Percentiles rank a stretch among this genome's conserved stretches.
These are phyloP conservation scores for Claviceps arundinis DNA, from an alignment of 2,329 filamentous ascomycete genomes.

Conservation along the genomic window DNA sequence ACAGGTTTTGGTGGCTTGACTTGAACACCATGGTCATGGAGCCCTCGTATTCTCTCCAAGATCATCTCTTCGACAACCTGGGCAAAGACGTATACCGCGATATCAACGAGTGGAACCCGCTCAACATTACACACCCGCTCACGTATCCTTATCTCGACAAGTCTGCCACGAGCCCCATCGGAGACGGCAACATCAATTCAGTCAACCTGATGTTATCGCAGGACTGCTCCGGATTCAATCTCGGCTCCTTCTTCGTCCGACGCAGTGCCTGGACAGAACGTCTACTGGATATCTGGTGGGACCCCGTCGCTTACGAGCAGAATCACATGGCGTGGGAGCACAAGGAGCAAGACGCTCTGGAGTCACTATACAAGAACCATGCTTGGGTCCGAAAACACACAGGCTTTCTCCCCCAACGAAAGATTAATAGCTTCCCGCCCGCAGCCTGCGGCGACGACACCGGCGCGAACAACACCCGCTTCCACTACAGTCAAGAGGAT, in stretches of 20 bases:
- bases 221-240: conserved; percentile 90
- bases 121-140: conserved; percentile 82
- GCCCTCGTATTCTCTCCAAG: conserved; percentile 75
- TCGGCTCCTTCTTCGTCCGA: conserved; percentile 86
- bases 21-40: conserved; percentile 98
- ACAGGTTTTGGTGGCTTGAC: conserved; percentile 99
- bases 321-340: conserved; percentile 99
- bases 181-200: conserved; percentile 64
- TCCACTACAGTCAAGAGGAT: conserved; percentile 78
- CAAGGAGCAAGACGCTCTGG: conserved; percentile 92
- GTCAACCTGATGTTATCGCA: conserved; percentile 84
- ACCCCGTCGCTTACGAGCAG: conserved; percentile 93
- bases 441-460: conserved; percentile 70
- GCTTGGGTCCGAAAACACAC: conserved; percentile 85
- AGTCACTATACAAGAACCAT: conserved; percentile 81
- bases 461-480: conserved; percentile 51
- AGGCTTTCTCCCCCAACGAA: conserved; percentile 80
- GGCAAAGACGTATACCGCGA: conserved; percentile 71
- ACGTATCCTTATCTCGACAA: conserved; percentile 63
- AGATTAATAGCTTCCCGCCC: conserved; percentile 85
- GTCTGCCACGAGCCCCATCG: conserved; percentile 55
- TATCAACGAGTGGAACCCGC: conserved; percentile 90
- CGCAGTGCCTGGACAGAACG: conserved; percentile 83
- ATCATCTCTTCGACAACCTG: conserved; percentile 78
- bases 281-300: conserved; percentile 94